Percentiles rank a stretch among this genome's conserved stretches.
Conservation (phyloP, 2,329 filamentous ascomycete genomes). For the Aspergillus novoparasiticus region DNA sequence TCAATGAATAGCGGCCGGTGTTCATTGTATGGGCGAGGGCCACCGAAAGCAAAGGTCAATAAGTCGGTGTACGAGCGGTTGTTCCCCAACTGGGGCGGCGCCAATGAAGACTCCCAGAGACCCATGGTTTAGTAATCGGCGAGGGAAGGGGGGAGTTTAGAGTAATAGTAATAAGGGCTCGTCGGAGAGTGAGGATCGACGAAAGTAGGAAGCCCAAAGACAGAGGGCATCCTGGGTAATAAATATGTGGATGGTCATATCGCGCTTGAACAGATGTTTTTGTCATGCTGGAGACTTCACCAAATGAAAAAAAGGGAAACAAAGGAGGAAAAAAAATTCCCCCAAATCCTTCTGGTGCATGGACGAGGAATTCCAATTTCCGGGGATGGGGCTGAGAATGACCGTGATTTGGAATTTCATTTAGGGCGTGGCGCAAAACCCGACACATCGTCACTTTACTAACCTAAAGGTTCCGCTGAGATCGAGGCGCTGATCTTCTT, state of each 20-base stretch:
- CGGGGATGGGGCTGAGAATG: constrained; percentile 12
- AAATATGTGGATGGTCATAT: constrained; percentile 19
- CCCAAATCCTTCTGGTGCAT: neutral
- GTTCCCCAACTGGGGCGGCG: constrained; percentile 16
- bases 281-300: constrained; percentile 18
- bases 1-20: constrained; percentile 47
- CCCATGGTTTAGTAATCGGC: constrained; percentile 22
- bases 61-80: constrained; percentile 40
- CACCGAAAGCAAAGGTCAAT: constrained; percentile 45
- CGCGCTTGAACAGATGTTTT: constrained; percentile 16
- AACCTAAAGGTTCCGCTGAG: constrained; percentile 16
- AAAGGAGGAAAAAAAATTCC: neutral
- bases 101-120: constrained; percentile 28
- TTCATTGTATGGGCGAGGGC: constrained; percentile 37
- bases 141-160: neutral
- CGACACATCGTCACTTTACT: constrained; percentile 17
- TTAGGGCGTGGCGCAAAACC: constrained; percentile 23
- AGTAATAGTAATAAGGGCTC: neutral
- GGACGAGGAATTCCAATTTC: constrained; percentile 16
- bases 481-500: constrained; percentile 23
- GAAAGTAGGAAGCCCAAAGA: neutral
- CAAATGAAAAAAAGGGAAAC: constrained; percentile 3
- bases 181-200: neutral
- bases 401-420: constrained; percentile 28
- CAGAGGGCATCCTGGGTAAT: constrained; percentile 11